Percentiles rank a stretch among this genome's conserved stretches.
Evolutionary conservation across 495 filamentous ascomycete species (phyloP).

Genomic region (Trichodelitschia bisporula): DNA sequence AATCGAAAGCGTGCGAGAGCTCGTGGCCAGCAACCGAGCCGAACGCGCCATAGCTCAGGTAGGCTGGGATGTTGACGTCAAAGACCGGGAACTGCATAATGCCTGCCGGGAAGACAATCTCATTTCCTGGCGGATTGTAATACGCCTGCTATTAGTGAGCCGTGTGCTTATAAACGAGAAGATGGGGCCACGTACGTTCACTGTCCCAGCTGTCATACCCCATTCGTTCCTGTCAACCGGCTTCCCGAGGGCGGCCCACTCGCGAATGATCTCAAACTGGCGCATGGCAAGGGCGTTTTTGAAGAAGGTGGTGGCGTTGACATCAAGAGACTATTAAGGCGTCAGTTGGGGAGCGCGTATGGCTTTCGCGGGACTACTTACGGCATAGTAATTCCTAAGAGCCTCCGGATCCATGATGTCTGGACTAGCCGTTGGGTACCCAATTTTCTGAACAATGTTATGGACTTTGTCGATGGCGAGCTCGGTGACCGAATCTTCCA

Average conservation of each 20-base stretch:
- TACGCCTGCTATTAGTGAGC: no score
- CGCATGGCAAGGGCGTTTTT: slow-evolving; percentile 29
- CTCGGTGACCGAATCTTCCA: slow-evolving; percentile 37
- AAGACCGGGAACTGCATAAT: slow-evolving; percentile 52
- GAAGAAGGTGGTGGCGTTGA: slow-evolving; percentile 30
- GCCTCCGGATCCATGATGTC: slow-evolving; percentile 32
- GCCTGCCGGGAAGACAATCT: slow-evolving; percentile 48
- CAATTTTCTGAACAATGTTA: slow-evolving; percentile 51
- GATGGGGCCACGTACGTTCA: slow-evolving; percentile 16
- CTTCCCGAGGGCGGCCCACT: slow-evolving; percentile 33
- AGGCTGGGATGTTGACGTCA: slow-evolving; percentile 32
- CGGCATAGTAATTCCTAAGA: slow-evolving; percentile 36
- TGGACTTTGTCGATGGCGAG: slow-evolving; percentile 41
- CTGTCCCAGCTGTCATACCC: slow-evolving; percentile 34
- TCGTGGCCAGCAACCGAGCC: slow-evolving; percentile 50
- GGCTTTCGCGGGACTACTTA: no score
- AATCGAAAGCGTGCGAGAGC: slow-evolving; percentile 53
- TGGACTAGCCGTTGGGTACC: slow-evolving; percentile 41
- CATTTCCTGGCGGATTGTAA: slow-evolving; percentile 37
- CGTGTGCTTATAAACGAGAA: not conserved
- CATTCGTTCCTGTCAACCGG: slow-evolving; percentile 37
- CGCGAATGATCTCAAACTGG: slow-evolving; percentile 20
- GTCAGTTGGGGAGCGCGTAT: no score
- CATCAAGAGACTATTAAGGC: slow-evolving; percentile 21
- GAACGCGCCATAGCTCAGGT: slow-evolving; percentile 45